phyloP scores from a whole-genome alignment of 2,329 filamentous ascomycete genomes.

The Epichloe uncinata region DNA sequence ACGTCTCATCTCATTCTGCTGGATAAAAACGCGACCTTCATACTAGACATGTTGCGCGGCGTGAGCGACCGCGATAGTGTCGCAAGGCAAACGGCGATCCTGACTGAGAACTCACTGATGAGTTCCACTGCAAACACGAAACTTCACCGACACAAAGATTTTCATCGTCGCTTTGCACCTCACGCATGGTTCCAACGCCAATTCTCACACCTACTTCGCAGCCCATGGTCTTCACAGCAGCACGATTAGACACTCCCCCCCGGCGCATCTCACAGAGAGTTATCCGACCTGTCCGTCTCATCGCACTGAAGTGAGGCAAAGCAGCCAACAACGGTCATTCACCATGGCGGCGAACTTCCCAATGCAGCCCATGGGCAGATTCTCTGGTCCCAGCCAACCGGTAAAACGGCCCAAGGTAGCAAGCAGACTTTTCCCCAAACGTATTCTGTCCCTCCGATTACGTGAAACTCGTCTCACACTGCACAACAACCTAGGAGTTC shows the following conservation, averaged over 20 bases:
- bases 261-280: background rate
- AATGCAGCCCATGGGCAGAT: constrained; percentile 57
- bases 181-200: too few species aligned
- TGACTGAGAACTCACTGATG: background rate
- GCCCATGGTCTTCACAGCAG: background rate
- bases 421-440: background rate
- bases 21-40: background rate
- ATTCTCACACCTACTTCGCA: background rate
- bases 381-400: constrained; percentile 52
- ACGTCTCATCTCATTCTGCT: background rate
- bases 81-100: background rate
- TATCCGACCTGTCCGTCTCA: background rate
- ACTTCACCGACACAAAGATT: background rate
- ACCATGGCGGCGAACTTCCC: constrained; percentile 35
- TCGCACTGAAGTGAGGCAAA: background rate
- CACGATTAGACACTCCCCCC: background rate
- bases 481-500: constrained; percentile 54
- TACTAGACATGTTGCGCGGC: background rate
- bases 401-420: constrained; percentile 61
- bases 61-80: background rate
- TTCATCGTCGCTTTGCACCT: background rate
- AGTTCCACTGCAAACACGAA: background rate
- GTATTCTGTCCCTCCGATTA: background rate
- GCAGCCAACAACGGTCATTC: background rate
- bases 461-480: background rate